Percentiles rank a stretch among this genome's conserved stretches.
phyloP scores from a whole-genome alignment of 768 basidiomycete species.

The Mycena rebaudengoi region DNA sequence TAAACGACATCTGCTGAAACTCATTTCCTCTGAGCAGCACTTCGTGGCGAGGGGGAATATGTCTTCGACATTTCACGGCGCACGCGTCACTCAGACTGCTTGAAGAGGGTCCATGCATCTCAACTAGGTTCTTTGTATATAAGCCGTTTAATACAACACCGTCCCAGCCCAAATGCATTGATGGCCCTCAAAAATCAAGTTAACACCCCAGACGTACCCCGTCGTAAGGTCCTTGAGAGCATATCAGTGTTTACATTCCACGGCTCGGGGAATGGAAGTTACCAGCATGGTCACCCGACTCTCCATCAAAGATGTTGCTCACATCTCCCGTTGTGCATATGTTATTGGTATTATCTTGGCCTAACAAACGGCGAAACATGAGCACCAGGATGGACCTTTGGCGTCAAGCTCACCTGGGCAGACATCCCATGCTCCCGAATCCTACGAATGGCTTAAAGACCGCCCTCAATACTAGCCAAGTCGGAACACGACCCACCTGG shows the following conservation, averaged over 20 bases:
- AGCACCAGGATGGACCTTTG: background rate
- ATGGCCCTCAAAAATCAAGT: too few species aligned
- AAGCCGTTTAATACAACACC: too few species aligned
- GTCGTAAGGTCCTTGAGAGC: constrained; percentile 39
- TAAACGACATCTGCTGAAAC: too few species aligned
- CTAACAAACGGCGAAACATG: constrained; percentile 38
- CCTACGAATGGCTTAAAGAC: background rate
- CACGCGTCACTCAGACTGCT: too few species aligned
- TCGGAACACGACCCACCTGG: constrained; percentile 25
- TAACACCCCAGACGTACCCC: constrained; percentile 40
- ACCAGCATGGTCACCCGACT: constrained; percentile 57
- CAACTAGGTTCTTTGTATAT: too few species aligned
- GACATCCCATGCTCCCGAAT: constrained; percentile 54
- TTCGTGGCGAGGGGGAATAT: too few species aligned
- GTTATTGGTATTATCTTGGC: constrained; percentile 65
- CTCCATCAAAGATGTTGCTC: constrained; percentile 53
- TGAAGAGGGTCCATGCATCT: too few species aligned
- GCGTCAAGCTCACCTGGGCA: constrained; percentile 55
- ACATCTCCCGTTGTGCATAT: constrained; percentile 65
- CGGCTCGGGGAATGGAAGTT: background rate
- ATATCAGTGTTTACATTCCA: background rate
- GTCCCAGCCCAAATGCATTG: too few species aligned
- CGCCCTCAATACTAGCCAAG: background rate
- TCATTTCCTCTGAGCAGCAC: too few species aligned
- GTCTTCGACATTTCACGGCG: too few species aligned